These are phyloP conservation scores for Ophiostoma perfectum DNA, from an alignment of 2,329 filamentous ascomycete genomes.

Conservation along the genomic window DNA sequence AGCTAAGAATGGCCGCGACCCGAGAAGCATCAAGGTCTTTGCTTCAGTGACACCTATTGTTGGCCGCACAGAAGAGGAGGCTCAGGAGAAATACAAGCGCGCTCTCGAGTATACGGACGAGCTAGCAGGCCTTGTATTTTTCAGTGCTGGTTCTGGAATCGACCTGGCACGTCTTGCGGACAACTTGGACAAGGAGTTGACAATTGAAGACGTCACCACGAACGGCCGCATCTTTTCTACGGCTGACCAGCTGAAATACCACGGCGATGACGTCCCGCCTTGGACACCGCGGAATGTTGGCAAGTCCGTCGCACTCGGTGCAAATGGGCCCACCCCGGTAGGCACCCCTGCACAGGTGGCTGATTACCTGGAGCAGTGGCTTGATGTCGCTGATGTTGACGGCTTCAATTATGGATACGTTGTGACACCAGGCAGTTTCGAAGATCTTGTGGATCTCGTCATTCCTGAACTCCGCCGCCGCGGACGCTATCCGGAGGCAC, in stretches of 20 bases:
- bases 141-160: not conserved
- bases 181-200: not conserved
- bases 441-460: not conserved
- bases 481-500: not conserved
- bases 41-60: not conserved
- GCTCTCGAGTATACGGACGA: constrained; percentile 5
- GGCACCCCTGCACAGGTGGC: not conserved
- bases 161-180: not conserved
- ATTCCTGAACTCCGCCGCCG: not conserved
- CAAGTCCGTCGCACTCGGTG: not conserved
- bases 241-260: not conserved
- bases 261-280: constrained; percentile 1
- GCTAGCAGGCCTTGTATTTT: not conserved
- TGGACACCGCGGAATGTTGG: constrained; percentile 5
- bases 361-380: not conserved
- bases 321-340: not conserved
- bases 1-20: not conserved
- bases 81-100: not conserved
- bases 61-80: not conserved
- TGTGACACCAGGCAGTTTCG: not conserved
- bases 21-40: not conserved
- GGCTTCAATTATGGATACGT: not conserved
- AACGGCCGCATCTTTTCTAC: constrained; percentile 2
- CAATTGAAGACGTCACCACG: not conserved
- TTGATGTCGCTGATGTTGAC: not conserved